Percentiles rank a stretch among this genome's conserved stretches.
These are phyloP conservation scores for Aegilops longissima DNA, from an alignment of 176 grass and related monocot genomes.

Conservation along the genomic window DNA sequence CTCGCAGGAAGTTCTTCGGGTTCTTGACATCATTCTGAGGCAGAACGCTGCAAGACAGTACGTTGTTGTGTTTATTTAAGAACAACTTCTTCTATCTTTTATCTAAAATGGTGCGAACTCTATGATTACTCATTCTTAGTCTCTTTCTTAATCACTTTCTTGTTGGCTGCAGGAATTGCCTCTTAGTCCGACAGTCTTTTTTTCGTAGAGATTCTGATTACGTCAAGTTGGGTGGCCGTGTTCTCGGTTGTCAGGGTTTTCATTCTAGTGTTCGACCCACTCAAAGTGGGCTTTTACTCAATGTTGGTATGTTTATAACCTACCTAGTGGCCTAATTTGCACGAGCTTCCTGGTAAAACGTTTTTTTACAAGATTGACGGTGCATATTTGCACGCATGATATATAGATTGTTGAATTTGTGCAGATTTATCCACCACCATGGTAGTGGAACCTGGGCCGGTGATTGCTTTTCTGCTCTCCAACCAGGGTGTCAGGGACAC, in stretches of 20 bases:
- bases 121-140: not conserved
- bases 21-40: conserved; percentile 13
- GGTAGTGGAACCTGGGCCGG: conserved; percentile 21
- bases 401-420: not conserved
- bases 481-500: conserved; percentile 15
- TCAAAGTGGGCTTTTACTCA: conserved; percentile 7
- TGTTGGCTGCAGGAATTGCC: not conserved
- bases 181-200: not conserved
- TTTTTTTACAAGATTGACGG: not conserved
- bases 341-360: not conserved
- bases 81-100: not conserved
- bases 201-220: not conserved
- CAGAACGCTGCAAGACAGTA: conserved; percentile 2
- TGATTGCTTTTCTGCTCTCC: conserved; percentile 21
- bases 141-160: not conserved
- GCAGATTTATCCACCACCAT: conserved; percentile 30
- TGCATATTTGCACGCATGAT: not conserved
- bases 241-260: not conserved
- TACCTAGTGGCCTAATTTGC: not conserved
- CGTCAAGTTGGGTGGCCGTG: not conserved
- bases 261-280: conserved; percentile 19
- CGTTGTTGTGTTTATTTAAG: not conserved
- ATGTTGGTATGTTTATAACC: not conserved
- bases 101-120: not conserved
- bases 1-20: not conserved